Percentiles rank a stretch among this genome's conserved stretches.
Conservation (phyloP, 2,329 filamentous ascomycete species). For the Cytospora piceae region DNA sequence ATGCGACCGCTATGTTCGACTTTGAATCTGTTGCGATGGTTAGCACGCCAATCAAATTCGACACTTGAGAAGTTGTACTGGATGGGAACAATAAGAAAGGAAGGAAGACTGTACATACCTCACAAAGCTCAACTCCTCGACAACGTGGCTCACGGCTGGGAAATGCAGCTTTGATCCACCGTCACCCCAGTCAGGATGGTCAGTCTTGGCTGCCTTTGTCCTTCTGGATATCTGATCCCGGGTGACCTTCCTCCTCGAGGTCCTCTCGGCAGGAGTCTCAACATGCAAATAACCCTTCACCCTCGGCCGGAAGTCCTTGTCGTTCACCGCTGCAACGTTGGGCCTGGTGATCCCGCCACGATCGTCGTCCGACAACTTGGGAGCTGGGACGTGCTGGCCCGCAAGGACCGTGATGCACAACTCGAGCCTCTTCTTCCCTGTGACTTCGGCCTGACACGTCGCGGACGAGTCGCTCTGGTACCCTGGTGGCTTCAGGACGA, state of each 20-base stretch:
- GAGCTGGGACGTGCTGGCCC: constrained; percentile 69
- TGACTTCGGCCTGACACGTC: constrained; percentile 48
- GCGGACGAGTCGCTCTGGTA: constrained; percentile 58
- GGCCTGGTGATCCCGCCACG: constrained; percentile 33
- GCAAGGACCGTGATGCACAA: constrained; percentile 75
- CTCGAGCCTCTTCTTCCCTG: constrained; percentile 60
- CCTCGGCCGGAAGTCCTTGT: constrained; percentile 67
- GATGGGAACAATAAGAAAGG: neutral
- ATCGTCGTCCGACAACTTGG: constrained; percentile 49
- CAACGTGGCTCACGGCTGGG: constrained; percentile 58
- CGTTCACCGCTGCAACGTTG: constrained; percentile 49
- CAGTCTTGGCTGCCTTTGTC: constrained; percentile 58
- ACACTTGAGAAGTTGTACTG: neutral
- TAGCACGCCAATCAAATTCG: neutral
- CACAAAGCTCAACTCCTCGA: constrained; percentile 73
- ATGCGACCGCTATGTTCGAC: constrained; percentile 52
- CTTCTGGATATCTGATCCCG: constrained; percentile 38
- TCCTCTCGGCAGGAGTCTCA: constrained; percentile 57
- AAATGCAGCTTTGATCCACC: constrained; percentile 60
- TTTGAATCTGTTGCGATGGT: constrained; percentile 49
- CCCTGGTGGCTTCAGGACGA: constrained; percentile 80
- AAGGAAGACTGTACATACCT: constrained; percentile 51
- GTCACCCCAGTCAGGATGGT: constrained; percentile 65
- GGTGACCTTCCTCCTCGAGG: constrained; percentile 38
- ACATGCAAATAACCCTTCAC: constrained; percentile 82